These are phyloP conservation scores for Massarina eburnea DNA, from an alignment of 2,329 filamentous ascomycete genomes.

Conservation along the genomic window DNA sequence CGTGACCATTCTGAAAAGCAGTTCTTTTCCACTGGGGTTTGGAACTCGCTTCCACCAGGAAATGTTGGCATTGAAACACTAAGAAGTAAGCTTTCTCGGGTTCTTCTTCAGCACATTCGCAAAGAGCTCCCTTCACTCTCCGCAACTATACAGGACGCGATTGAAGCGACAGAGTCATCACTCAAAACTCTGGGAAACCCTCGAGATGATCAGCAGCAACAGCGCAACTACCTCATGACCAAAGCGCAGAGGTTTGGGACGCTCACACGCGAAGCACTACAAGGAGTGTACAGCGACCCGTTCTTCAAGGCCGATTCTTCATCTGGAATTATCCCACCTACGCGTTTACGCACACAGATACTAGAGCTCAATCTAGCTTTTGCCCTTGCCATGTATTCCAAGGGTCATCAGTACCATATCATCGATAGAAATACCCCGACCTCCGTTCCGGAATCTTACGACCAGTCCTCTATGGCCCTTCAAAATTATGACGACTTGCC, in stretches of 20 bases:
- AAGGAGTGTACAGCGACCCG: conserved; percentile 21
- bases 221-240: conserved; percentile 22
- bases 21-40: conserved; percentile 26
- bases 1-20: conserved; percentile 26
- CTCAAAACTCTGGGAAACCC: conserved; percentile 21
- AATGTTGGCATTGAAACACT: conserved; percentile 36
- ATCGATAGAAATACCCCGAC: conserved; percentile 1
- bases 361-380: conserved; percentile 32
- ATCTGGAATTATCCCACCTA: conserved; percentile 6
- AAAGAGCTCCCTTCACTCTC: conserved; percentile 28
- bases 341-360: conserved; percentile 37
- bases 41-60: conserved; percentile 15
- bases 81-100: conserved; percentile 26
- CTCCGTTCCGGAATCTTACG: background rate
- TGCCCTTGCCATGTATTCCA: conserved; percentile 24
- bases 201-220: conserved; percentile 21
- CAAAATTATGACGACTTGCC: conserved; percentile 13
- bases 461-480: background rate
- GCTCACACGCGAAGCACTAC: conserved; percentile 22
- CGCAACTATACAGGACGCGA: conserved; percentile 16
- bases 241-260: conserved; percentile 22
- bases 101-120: conserved; percentile 37
- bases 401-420: conserved; percentile 29
- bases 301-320: conserved; percentile 22
- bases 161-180: conserved; percentile 10